Percentiles rank a stretch among this genome's conserved stretches.
Evolutionary conservation across 139 green algal species (phyloP).

Genomic region (Micromonas pusilla): DNA sequence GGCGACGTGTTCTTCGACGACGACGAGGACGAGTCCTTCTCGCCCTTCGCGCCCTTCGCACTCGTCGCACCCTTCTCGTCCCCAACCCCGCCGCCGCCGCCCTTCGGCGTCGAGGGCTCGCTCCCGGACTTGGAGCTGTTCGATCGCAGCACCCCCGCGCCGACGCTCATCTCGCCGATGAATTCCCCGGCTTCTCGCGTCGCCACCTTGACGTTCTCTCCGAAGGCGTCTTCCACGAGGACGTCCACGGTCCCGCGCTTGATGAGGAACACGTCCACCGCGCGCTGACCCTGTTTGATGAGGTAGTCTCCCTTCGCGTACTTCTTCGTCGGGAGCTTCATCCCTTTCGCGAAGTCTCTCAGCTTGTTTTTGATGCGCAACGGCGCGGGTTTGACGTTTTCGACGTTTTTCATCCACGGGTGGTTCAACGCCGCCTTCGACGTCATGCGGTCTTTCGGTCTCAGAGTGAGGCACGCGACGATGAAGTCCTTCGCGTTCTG

Average conservation of each 20-base stretch:
- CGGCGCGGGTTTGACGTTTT: neutral
- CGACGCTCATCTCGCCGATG: slow-evolving; percentile 16
- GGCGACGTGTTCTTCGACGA: neutral
- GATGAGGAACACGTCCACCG: slow-evolving; percentile 16
- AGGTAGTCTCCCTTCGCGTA: slow-evolving; percentile 19
- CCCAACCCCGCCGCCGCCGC: no score
- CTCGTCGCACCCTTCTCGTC: no score
- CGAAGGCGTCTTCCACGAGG: neutral
- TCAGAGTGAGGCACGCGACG: neutral
- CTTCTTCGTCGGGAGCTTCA: slow-evolving; percentile 8
- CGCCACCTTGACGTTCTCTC: neutral
- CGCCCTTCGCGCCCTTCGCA: neutral
- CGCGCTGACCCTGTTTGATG: slow-evolving; percentile 13
- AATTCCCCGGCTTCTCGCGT: slow-evolving; percentile 7
- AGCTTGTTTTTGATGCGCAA: slow-evolving; percentile 17
- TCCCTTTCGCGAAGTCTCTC: slow-evolving; percentile 2
- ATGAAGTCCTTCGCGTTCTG: slow-evolving; percentile 29
- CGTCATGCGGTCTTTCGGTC: neutral
- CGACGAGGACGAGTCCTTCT: neutral
- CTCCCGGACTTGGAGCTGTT: no score
- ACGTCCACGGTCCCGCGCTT: slow-evolving; percentile 4
- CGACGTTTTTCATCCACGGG: slow-evolving; percentile 10
- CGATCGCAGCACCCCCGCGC: neutral
- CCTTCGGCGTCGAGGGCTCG: no score
- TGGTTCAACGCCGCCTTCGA: slow-evolving; percentile 1